A percentile compares a stretch with the other conserved stretches of the same genome.
phyloP scores from a whole-genome alignment of 2,329 filamentous ascomycete species.

The Raffaelea ambrosiae region DNA sequence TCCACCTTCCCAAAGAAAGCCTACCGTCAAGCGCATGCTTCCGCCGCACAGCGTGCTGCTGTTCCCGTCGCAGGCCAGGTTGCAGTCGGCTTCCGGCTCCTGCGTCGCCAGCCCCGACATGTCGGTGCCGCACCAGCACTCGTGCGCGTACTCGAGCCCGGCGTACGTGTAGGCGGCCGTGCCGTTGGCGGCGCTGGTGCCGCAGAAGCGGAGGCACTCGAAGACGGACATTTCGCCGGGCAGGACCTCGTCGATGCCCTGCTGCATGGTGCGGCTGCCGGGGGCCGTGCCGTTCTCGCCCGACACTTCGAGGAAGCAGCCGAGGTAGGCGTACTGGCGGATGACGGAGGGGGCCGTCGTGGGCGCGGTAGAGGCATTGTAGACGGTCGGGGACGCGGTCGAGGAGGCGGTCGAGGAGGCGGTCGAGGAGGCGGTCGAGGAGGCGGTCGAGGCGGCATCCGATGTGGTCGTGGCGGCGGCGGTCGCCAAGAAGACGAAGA shows the following conservation, averaged over 20 bases:
- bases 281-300: conserved; percentile 28
- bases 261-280: conserved; percentile 34
- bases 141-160: conserved; percentile 44
- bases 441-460: neutral
- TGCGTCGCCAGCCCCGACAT: conserved; percentile 37
- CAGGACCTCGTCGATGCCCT: conserved; percentile 29
- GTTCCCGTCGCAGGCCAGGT: conserved; percentile 46
- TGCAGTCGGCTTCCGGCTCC: conserved; percentile 38
- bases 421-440: neutral
- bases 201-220: conserved; percentile 43
- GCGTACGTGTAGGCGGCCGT: conserved; percentile 36
- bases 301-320: conserved; percentile 53
- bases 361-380: conserved; percentile 20
- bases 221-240: conserved; percentile 42
- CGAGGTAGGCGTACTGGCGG: conserved; percentile 44
- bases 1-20: conserved; percentile 1
- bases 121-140: conserved; percentile 51
- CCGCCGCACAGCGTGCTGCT: conserved; percentile 45
- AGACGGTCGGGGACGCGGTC: conserved; percentile 20
- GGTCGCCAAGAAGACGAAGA: neutral
- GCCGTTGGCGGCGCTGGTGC: conserved; percentile 17
- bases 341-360: conserved; percentile 48
- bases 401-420: neutral
- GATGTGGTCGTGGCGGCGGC: neutral
- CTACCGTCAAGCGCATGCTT: conserved; percentile 36